Percentiles rank a stretch among this genome's conserved stretches.
Evolutionary conservation across 2,329 filamentous ascomycete genomes (phyloP).

Genomic region (Periconia sp.): DNA sequence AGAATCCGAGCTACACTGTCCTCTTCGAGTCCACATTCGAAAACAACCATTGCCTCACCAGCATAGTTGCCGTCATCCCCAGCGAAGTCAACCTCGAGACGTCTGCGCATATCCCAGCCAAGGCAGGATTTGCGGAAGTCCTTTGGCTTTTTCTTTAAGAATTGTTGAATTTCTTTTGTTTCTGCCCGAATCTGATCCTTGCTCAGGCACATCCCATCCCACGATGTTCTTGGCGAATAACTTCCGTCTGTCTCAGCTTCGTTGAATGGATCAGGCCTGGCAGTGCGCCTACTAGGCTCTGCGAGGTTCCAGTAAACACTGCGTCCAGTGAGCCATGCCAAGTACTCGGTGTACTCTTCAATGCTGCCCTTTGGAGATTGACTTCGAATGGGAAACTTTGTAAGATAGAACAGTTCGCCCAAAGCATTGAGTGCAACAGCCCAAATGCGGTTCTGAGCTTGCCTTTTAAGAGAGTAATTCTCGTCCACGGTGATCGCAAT

Average conservation of each 20-base stretch:
- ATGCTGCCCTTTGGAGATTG: conserved; percentile 50
- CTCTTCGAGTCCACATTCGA: conserved; percentile 71
- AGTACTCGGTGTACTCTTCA: conserved; percentile 59
- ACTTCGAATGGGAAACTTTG: conserved; percentile 64
- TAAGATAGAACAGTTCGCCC: conserved; percentile 86
- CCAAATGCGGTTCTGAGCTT: conserved; percentile 74
- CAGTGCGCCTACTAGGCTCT: conserved; percentile 73
- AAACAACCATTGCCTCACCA: conserved; percentile 75
- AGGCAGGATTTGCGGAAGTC: conserved; percentile 78
- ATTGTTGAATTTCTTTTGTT: conserved; percentile 78
- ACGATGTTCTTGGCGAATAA: conserved; percentile 80
- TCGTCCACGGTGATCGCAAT: conserved; percentile 83
- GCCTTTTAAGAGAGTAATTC: conserved; percentile 71
- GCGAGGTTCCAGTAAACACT: conserved; percentile 79
- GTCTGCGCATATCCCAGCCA: conserved; percentile 90
- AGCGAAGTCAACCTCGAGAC: conserved; percentile 85
- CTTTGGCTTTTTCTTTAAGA: conserved; percentile 69
- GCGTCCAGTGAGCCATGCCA: conserved; percentile 80
- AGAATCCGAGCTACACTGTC: conserved; percentile 55
- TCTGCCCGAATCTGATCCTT: conserved; percentile 73
- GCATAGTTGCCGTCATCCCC: conserved; percentile 74
- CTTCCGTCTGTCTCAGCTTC: conserved; percentile 66
- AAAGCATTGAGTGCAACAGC: conserved; percentile 92
- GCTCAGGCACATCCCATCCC: conserved; percentile 70
- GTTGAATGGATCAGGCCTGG: conserved; percentile 72